phyloP scores from a whole-genome alignment of 345 rosid species.

The Ceriops tagal region DNA sequence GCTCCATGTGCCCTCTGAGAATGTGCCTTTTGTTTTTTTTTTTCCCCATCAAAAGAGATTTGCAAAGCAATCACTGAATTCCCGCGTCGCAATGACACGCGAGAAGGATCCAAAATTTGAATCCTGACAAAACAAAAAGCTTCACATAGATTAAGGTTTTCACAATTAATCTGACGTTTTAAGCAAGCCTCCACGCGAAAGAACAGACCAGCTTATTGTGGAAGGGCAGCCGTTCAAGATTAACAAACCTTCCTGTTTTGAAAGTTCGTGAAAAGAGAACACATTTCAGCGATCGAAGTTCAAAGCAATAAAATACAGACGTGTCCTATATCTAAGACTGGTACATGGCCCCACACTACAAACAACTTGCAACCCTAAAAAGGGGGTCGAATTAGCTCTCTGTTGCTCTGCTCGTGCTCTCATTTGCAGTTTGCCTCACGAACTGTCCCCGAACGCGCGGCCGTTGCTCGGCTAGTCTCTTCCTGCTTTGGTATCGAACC shows the following conservation, averaged over 20 bases:
- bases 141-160: neutral
- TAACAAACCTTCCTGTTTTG: neutral
- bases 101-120: neutral
- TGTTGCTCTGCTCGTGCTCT: slow-evolving; percentile 20
- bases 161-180: neutral
- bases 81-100: neutral
- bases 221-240: neutral
- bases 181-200: neutral
- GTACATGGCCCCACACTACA: neutral
- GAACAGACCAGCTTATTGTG: neutral
- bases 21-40: neutral
- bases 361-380: neutral
- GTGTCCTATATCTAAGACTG: neutral
- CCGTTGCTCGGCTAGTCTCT: slow-evolving; percentile 33
- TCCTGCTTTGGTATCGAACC: slow-evolving; percentile 39
- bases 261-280: neutral
- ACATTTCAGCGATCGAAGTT: neutral
- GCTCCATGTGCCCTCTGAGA: neutral
- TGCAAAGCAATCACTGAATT: neutral
- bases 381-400: slow-evolving; percentile 12
- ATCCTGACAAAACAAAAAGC: neutral
- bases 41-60: neutral
- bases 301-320: slow-evolving; percentile 7
- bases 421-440: slow-evolving; percentile 23
- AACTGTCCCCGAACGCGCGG: slow-evolving; percentile 34